Base-by-base conservation (phyloP, 176 grass and related monocot genomes). In the Calamus simplicifolius region DNA sequence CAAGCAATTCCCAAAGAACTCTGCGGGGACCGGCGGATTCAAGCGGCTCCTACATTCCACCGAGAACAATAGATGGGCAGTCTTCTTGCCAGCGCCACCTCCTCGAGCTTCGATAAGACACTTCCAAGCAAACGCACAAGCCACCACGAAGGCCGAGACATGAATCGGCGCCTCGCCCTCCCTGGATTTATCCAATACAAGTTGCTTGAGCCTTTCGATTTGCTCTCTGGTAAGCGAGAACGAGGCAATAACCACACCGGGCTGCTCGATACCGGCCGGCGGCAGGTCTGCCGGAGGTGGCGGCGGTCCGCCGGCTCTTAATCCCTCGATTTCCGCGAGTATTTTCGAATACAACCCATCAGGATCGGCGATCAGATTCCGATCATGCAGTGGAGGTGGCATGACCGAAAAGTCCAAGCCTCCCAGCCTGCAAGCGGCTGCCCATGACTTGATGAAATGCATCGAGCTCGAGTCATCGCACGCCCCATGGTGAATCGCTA, bases 1-100 rank as follows among this genome's bases (percentile, higher is more conserved):
- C 1, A 98, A 79, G 73, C 93, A 98, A 74, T 98, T 98, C 74
- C 93, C 93, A 5, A 98, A 84, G 74, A 88, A 98, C 55, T 76
- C 84, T 14, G 77, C 64, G 0, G 79, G 84, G 2, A 98, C 31
- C 16, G 84, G 79, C 48, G 93, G 93, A 2, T 76, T 16, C 17
- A 98, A 52, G 26, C 93, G 80, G 10, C 71, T 58, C 0, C 93
- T 77, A 79, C 87, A 98, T 6, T 98, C 84, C 27, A 92, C 93
- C 3, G 84, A 88, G 81, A 98, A 98, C 16, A 87, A 73, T 56
- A 98, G 69, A 58, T 89, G 84, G 31, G 81, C 93, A 19, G 48
- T 81, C 43, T 82, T 29, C 17, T 76, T 66, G 30, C 4, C 17
- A 8, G 25, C 54, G 23, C 17, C 21, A n/a, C 43, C 16, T 28